Conservation (phyloP, 2,329 filamentous ascomycete species). For the Trichoderma asperellum region DNA sequence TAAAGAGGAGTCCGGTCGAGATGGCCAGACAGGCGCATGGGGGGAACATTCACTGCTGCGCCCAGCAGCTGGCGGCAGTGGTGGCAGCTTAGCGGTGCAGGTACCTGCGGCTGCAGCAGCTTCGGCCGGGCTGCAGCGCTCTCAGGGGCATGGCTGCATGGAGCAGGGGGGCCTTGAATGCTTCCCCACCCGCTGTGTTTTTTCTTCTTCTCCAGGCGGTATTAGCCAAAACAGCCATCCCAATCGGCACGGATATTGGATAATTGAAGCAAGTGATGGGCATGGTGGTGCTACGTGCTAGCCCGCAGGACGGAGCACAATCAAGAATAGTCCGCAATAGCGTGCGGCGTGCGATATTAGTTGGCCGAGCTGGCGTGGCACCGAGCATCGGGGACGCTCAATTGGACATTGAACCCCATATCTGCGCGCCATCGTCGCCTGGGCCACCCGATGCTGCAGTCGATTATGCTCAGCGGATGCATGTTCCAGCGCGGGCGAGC, state of each 20-base stretch:
- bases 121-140: slow-evolving; percentile 22
- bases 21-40: slow-evolving; percentile 1
- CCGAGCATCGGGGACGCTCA: neutral
- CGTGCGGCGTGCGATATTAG: slow-evolving; percentile 21
- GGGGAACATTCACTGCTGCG: slow-evolving; percentile 21
- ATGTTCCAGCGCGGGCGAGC: neutral
- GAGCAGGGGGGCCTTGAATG: neutral
- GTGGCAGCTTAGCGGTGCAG: slow-evolving; percentile 15
- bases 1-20: slow-evolving; percentile 7
- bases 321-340: slow-evolving; percentile 20
- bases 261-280: slow-evolving; percentile 17
- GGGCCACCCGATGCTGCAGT: neutral
- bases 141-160: slow-evolving; percentile 26
- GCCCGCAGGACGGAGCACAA: slow-evolving; percentile 10
- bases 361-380: slow-evolving; percentile 24
- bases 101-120: slow-evolving; percentile 25
- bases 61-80: slow-evolving; percentile 9
- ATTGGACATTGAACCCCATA: neutral
- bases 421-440: neutral
- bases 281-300: slow-evolving; percentile 6
- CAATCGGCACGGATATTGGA: slow-evolving; percentile 19
- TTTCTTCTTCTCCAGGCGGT: slow-evolving; percentile 9
- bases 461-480: neutral
- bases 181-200: slow-evolving; percentile 19
- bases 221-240: slow-evolving; percentile 25